Conservation (phyloP, 139 green algal species). For the Microglena sp. region DNA sequence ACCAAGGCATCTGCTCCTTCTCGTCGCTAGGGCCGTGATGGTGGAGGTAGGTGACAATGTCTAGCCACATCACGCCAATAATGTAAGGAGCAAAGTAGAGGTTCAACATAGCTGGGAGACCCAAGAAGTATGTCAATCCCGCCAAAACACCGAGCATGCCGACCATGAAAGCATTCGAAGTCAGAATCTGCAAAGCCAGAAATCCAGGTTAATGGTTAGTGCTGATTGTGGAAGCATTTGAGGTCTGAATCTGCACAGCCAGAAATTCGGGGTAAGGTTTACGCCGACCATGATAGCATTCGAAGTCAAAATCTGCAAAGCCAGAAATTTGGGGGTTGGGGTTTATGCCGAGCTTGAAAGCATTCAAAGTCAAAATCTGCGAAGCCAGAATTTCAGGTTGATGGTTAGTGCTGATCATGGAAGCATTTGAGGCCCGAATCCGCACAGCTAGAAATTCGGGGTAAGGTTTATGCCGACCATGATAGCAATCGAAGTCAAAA, state of each 20-base stretch:
- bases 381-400: too few species aligned
- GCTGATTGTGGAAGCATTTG: too few species aligned
- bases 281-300: conserved; percentile 72
- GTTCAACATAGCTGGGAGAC: conserved; percentile 67
- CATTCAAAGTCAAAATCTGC: too few species aligned
- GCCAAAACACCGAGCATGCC: conserved; percentile 74
- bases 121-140: conserved; percentile 55
- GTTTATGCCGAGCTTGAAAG: too few species aligned
- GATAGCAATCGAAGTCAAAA: conserved; percentile 69
- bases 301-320: conserved; percentile 37
- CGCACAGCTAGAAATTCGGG: too few species aligned
- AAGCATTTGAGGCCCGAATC: conserved; percentile 61
- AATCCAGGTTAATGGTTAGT: too few species aligned
- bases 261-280: too few species aligned
- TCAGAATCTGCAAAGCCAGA: conserved; percentile 23
- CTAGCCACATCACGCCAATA: conserved; percentile 87
- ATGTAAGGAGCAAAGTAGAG: conserved; percentile 89
- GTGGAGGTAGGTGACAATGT: conserved; percentile 94
- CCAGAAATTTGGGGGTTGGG: too few species aligned
- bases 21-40: conserved; percentile 72
- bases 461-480: conserved; percentile 64
- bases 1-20: conserved; percentile 85
- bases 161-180: conserved; percentile 70
- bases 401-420: conserved; percentile 66
- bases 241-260: too few species aligned